Conservation (phyloP, 2,329 filamentous ascomycete species). For the Neonectria neomacrospora region DNA sequence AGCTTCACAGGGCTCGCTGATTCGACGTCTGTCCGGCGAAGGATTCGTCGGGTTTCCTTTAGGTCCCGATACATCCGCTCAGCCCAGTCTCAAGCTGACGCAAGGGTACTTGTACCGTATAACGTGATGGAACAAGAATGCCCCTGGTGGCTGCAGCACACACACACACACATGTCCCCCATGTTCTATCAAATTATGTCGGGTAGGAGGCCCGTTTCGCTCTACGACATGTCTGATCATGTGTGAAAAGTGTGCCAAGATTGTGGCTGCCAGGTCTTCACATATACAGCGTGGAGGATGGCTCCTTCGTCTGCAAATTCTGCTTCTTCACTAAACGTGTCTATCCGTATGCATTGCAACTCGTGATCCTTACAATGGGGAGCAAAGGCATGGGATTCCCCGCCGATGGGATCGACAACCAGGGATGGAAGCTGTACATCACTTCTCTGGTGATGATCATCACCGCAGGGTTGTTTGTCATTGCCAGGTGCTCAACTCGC, state of each 20-base stretch:
- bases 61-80: not conserved
- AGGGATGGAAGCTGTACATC: slow-evolving; percentile 51
- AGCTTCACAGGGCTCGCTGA: not conserved
- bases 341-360: not conserved
- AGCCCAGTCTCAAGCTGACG: not conserved
- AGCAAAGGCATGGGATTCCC: slow-evolving; percentile 41
- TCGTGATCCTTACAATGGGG: slow-evolving; percentile 21
- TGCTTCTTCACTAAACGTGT: not conserved
- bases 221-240: not conserved
- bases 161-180: not conserved
- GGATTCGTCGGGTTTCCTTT: not conserved
- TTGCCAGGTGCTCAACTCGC: slow-evolving; percentile 49
- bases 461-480: slow-evolving; percentile 48
- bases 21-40: not conserved
- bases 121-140: not conserved
- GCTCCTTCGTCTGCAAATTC: not conserved
- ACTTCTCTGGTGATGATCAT: slow-evolving; percentile 48
- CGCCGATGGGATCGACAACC: slow-evolving; percentile 47
- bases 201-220: not conserved
- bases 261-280: not conserved
- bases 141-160: not conserved
- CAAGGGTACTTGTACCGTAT: not conserved
- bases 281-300: not conserved
- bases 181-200: not conserved
- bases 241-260: not conserved